Evolutionary conservation across 2,329 filamentous ascomycete species (phyloP).

Genomic region (Epichloe sp.): DNA sequence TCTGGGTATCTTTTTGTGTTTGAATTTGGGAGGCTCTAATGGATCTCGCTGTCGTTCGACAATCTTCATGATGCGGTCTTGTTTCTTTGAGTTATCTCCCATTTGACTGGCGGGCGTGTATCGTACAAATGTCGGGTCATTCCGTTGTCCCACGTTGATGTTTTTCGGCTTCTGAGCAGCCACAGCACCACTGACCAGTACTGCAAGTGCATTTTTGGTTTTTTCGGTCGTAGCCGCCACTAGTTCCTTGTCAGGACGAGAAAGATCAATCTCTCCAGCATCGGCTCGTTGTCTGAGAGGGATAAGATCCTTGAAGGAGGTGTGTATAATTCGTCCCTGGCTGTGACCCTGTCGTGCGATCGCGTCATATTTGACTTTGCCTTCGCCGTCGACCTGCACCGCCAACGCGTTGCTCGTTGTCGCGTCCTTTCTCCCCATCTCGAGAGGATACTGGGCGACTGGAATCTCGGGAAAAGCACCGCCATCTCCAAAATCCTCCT

Average conservation of each 20-base stretch:
- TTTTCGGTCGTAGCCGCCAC: conserved; percentile 74
- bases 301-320: conserved; percentile 94
- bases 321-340: conserved; percentile 75
- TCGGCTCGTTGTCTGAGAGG: conserved; percentile 86
- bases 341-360: conserved; percentile 83
- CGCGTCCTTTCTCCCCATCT: conserved; percentile 76
- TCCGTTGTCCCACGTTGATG: conserved; percentile 65
- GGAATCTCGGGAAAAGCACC: conserved; percentile 91
- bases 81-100: conserved; percentile 75
- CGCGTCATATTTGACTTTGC: conserved; percentile 92
- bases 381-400: conserved; percentile 81
- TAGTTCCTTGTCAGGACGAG: conserved; percentile 72
- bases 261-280: conserved; percentile 79
- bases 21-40: conserved; percentile 96
- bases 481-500: conserved; percentile 91
- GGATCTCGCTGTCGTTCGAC: conserved; percentile 88
- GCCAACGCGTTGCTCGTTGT: conserved; percentile 73
- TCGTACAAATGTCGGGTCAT: conserved; percentile 83
- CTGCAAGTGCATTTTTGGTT: conserved; percentile 75
- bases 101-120: conserved; percentile 97
- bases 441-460: conserved; percentile 87
- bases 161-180: conserved; percentile 94
- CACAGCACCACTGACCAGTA: conserved; percentile 71
- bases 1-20: conserved; percentile 94
- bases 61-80: conserved; percentile 97